Base-by-base conservation (phyloP, 2,329 filamentous ascomycete species). In the Fusarium dimerum region DNA sequence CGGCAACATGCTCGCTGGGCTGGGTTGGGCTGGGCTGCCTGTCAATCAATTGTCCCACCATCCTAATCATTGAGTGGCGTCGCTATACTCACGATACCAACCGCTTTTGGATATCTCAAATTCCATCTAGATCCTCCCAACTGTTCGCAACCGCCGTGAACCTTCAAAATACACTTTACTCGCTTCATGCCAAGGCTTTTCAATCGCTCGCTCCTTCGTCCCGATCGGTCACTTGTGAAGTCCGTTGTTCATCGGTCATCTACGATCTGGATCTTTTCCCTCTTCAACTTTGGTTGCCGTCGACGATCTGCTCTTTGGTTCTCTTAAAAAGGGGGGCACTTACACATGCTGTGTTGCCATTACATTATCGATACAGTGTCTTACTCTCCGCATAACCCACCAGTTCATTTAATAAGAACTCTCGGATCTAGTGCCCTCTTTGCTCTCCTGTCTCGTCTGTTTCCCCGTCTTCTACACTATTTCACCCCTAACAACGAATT, bases 21-120 rank as follows among this genome's bases (percentile, higher is more conserved):
- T 26, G 20, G 7, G 5, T 26, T 26, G 20, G 7, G 20, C 7
- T 7, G 7, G 7, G 5, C 20, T 26, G 20, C 7, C 20, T 26
- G 20, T 26, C 20, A 26, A 26, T 26, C 20, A 26, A 26, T 26
- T 7, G 20, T 26, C 20, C 20, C 20, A 26, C 48, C 43, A 44
- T 46, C 50, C 53, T 41, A 44, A 46, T 58, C 40, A 38, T 50
- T 12, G 50, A 47, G 57, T 60, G 57, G 57, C 57, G 57, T 44
- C 52, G 47, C 38, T 55, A 5, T 55, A 60, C 54, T 41, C 59
- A 60, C 59, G 60, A 62, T 57, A 58, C 50, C 59, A 62, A 62
- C 59, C 59, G 57, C 47, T 52, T 62, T 60, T 48, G 51, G 59
- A 48, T 58, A 55, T 50, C 57, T 57, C 51, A 56, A 60, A 62